These are phyloP conservation scores for Flaveria robusta DNA, from an alignment of 129 eudicot genomes.

Conservation along the genomic window DNA sequence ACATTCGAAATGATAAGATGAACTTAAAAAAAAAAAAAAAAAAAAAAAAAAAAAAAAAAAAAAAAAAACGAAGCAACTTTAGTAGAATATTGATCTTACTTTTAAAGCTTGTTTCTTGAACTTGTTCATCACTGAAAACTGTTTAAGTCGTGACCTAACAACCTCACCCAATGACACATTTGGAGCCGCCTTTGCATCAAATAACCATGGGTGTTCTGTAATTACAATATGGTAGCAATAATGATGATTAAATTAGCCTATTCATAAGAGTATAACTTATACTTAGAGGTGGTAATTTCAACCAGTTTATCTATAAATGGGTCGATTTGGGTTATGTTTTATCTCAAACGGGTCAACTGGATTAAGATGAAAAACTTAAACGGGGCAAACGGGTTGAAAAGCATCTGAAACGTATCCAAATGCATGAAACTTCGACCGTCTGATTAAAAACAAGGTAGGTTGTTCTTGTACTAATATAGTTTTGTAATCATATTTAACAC, in stretches of 20 bases:
- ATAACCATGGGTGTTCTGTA: constrained; percentile 87
- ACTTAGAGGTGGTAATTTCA: background rate
- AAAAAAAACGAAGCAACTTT: background rate
- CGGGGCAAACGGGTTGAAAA: background rate
- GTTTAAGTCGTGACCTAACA: constrained; percentile 84
- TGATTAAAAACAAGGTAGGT: too few species aligned
- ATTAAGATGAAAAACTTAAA: background rate
- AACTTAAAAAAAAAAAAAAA: background rate
- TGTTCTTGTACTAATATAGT: background rate
- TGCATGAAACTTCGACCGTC: background rate
- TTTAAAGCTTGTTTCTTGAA: constrained; percentile 74
- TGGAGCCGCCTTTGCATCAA: constrained; percentile 69
- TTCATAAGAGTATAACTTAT: background rate
- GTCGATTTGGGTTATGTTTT: background rate
- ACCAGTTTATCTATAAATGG: background rate
- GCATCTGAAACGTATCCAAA: too few species aligned
- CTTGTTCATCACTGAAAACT: constrained; percentile 82
- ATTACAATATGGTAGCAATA: constrained; percentile 12
- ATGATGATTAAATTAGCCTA: background rate
- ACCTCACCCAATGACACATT: constrained; percentile 89
- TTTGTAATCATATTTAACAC: background rate
- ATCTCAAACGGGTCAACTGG: background rate
- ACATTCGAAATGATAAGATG: constrained; percentile 18
- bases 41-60: background rate
- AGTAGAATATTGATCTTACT: constrained; percentile 42